phyloP scores from a whole-genome alignment of 2,329 filamentous ascomycete genomes.

The Spiromastix sp. region DNA sequence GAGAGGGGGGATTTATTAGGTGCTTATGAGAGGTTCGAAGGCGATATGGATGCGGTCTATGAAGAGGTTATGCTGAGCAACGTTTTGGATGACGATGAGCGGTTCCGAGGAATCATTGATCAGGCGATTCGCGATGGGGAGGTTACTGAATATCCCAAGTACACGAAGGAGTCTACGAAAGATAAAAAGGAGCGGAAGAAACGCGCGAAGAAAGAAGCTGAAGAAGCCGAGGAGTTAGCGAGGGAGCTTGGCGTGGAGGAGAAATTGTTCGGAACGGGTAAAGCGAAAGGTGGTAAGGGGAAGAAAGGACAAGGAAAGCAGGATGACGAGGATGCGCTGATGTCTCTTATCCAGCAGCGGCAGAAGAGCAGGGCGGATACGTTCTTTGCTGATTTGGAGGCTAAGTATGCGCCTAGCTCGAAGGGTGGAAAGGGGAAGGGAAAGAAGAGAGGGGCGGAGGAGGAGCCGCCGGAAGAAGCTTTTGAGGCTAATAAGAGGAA shows the following conservation, averaged over 20 bases:
- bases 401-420: conserved; percentile 53
- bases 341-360: conserved; percentile 63
- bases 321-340: conserved; percentile 41
- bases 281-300: conserved; percentile 21
- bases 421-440: conserved; percentile 36
- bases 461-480: conserved; percentile 54
- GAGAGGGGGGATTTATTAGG: conserved; percentile 67
- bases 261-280: conserved; percentile 47
- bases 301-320: conserved; percentile 38
- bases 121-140: conserved; percentile 62
- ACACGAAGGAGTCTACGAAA: conserved; percentile 62
- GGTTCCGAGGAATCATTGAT: conserved; percentile 73
- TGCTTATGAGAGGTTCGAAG: conserved; percentile 63
- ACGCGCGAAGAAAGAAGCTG: conserved; percentile 55
- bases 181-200: conserved; percentile 50
- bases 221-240: conserved; percentile 64
- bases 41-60: conserved; percentile 69
- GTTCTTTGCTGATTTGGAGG: conserved; percentile 65
- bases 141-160: conserved; percentile 57
- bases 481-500: conserved; percentile 28
- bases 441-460: conserved; percentile 40
- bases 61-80: conserved; percentile 78
- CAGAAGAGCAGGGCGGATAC: conserved; percentile 52
- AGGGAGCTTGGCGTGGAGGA: conserved; percentile 66
- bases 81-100: conserved; percentile 70